These are phyloP conservation scores for Albophoma yamanashiensis DNA, from an alignment of 2,329 filamentous ascomycete genomes.

Conservation along the genomic window DNA sequence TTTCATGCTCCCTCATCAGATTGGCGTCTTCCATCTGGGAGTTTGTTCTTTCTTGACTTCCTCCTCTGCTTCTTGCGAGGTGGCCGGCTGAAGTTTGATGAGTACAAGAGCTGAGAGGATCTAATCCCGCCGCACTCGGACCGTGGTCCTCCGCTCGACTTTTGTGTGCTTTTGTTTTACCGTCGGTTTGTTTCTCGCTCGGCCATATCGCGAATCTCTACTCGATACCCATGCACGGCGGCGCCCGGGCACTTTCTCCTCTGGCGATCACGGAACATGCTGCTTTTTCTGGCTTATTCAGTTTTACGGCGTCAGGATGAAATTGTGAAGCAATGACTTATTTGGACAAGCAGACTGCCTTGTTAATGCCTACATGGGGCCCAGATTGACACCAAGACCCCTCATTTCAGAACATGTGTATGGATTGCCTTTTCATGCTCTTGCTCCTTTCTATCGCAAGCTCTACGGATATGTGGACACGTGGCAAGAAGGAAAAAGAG, in stretches of 20 bases:
- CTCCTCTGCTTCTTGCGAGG: slow-evolving; percentile 39
- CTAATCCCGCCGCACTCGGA: slow-evolving; percentile 15
- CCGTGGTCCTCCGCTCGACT: slow-evolving; percentile 17
- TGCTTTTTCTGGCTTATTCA: neutral
- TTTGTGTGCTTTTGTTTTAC: slow-evolving; percentile 8
- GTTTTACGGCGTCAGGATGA: neutral
- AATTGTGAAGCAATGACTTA: neutral
- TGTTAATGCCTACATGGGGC: neutral
- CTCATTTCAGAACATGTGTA: neutral
- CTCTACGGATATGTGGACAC: neutral
- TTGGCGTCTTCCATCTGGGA: slow-evolving; percentile 36
- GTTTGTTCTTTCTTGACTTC: slow-evolving; percentile 20
- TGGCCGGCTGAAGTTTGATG: slow-evolving; percentile 34
- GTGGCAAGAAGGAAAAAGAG: neutral
- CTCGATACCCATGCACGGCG: slow-evolving; percentile 3
- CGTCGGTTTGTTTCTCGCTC: slow-evolving; percentile 7
- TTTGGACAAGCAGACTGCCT: neutral
- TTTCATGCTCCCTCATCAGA: slow-evolving; percentile 32
- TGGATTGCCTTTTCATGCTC: neutral
- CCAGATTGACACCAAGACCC: neutral
- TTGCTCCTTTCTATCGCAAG: neutral
- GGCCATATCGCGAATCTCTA: slow-evolving; percentile 9
- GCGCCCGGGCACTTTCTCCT: slow-evolving; percentile 7
- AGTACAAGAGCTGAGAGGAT: slow-evolving; percentile 30
- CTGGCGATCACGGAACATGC: neutral